Evolutionary conservation across 1,284 basidiomycete species (phyloP), one percentile per base, ranked within the genome.

Genomic region (Cryptococcus hybrid): DNA sequence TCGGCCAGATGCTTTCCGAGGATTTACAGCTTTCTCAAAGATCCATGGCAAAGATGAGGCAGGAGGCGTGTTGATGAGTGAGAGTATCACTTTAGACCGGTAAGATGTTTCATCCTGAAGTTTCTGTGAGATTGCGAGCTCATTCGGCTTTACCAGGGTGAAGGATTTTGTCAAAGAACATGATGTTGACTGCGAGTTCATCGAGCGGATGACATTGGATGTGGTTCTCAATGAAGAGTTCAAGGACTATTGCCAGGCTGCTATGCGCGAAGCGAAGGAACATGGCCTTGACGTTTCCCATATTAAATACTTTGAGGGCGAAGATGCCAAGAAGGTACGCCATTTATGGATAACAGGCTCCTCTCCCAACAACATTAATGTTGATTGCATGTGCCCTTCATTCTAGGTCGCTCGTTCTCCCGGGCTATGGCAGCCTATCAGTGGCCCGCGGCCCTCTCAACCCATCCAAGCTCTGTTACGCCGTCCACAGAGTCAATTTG

Each of bases 371-470:
- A 24, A 24, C 24, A 24, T 24, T 24, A 24, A 48, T 9, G 15
- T 34, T 35, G 30, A 35, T 7, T 18, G 30, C 8, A 18, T 36
- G 35, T 34, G 24, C 24, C 24, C 24, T 24, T 24, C 24, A 24
- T 6, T 30, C 38, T 37, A 55, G 54, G n/a, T 50, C 30, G 39
- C 55, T n/a, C 48, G 55, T 15, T 51, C 51, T 4, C 54, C 54
- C 18, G 13, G n/a, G 51, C 44, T 13, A 39, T 58, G 7, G 46
- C 45, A n/a, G 56, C 52, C 12, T 58, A 58, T 43, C 53, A 58
- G 38, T 72, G 71, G 69, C 51, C 55, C 15, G 73, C 71, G 7
- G 71, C 73, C 12, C 69, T 24, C 40, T 72, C 18, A 69, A 73
- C 56, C 71, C 73, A 5, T 63, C 68, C 11, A 63, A 73, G 52